Evolutionary conservation across 179 eudicot species (phyloP), one percentile per base, ranked within the genome.

Genomic region (Spergularia azorica): DNA sequence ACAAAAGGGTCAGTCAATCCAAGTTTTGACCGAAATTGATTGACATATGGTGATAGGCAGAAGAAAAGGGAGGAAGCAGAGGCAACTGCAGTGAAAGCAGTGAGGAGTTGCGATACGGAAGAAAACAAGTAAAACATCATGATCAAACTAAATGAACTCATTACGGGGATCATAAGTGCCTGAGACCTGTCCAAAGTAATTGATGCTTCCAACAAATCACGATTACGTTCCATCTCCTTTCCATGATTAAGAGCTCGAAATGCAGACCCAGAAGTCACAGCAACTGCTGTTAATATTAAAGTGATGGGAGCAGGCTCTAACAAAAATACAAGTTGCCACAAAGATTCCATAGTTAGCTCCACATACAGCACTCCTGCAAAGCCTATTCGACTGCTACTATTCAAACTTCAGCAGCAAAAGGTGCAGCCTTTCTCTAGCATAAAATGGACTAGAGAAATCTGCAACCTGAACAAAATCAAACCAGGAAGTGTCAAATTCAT

Each of bases 41-140:
- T 86, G 58, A 83, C 80, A 65, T 89, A 89, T 64, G 97, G 99
- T 13, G 90, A 88, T 21, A 93, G 72, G 79, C 95, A 91, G 66
- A 95, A 93, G 88, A 89, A 95, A 60, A 95, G 90, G 56, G 97
- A 88, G 61, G 92, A 90, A 43, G 58, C 90, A 10, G 97, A 90
- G 60, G 99, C 98, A 73, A 93, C 56, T 26, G 99, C 91, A 9
- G 97, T 90, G 81, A 95, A 93, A 69, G 85, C 95, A 13, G 99
- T 95, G 75, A 95, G 94, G 67, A 95, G 57, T 81, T 95, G 99
- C 59, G 99, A 95, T 73, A 95, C 97, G 3, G 99, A 93, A 61
- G 99, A 90, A 83, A 95, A 95, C 80, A 95, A 79, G 85, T 95
- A 95, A 85, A 95, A 95, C 99, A 93, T 95, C 85, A 91, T 70